Conservation (phyloP, 805 yeast genomes). For the Candida morakotiae region DNA sequence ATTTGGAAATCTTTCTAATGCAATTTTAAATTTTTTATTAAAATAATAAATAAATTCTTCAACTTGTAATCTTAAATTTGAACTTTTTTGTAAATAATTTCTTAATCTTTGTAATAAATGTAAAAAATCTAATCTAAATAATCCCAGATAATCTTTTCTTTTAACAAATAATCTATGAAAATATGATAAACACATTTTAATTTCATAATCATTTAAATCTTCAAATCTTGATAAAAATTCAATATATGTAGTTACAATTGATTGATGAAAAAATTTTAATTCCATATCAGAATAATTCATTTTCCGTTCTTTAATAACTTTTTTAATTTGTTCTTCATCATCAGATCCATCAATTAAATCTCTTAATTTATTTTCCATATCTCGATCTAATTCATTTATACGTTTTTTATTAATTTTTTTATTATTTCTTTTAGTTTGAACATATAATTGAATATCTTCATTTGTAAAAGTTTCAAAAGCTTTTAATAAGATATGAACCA, state of each 20-base stretch:
- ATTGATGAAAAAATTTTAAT: constrained; percentile 50
- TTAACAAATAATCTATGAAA: constrained; percentile 66
- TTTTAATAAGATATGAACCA: constrained; percentile 61
- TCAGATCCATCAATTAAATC: constrained; percentile 31
- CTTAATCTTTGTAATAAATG: constrained; percentile 46
- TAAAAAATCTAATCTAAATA: constrained; percentile 73
- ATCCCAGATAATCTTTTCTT: constrained; percentile 52
- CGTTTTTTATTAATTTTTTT: constrained; percentile 23
- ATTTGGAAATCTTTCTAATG: constrained; percentile 49
- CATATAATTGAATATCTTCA: constrained; percentile 47
- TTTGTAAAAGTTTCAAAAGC: constrained; percentile 64
- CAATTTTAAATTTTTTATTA: constrained; percentile 53
- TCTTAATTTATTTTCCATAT: constrained; percentile 18
- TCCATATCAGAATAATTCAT: constrained; percentile 40
- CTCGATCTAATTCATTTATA: constrained; percentile 19
- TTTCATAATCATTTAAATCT: constrained; percentile 56
- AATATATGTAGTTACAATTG: constrained; percentile 63
- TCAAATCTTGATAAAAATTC: constrained; percentile 54
- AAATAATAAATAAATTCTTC: constrained; percentile 63
- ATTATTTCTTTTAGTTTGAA: constrained; percentile 42
- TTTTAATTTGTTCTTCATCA: constrained; percentile 24
- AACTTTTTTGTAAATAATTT: constrained; percentile 42
- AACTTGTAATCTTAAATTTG: constrained; percentile 53
- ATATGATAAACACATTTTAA: constrained; percentile 63
- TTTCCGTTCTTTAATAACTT: constrained; percentile 42